phyloP scores from a whole-genome alignment of 1,284 basidiomycete species.

The Uromyces viciae-fabae region DNA sequence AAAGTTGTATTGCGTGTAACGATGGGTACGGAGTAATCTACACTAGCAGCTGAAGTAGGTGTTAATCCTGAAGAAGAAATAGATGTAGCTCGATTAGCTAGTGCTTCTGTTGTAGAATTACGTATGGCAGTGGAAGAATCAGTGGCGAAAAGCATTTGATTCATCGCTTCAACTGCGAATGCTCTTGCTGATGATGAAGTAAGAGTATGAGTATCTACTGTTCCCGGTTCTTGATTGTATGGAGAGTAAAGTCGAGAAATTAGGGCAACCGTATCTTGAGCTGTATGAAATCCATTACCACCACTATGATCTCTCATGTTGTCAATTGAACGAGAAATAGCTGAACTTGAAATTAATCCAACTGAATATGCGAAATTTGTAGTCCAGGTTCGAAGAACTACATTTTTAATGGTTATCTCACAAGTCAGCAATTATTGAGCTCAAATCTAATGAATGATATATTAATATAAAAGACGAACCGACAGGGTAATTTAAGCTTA shows the following conservation, averaged over 20 bases:
- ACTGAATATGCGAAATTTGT: constrained; percentile 47
- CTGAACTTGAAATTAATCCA: constrained; percentile 48
- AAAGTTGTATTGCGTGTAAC: constrained; percentile 34
- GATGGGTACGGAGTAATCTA: constrained; percentile 10
- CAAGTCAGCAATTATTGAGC: constrained; percentile 51
- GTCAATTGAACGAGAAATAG: constrained; percentile 48
- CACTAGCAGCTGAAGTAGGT: neutral
- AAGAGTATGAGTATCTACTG: neutral
- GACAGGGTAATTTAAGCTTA: constrained; percentile 52
- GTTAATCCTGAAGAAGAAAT: neutral
- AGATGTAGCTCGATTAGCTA: neutral
- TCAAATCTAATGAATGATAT: constrained; percentile 46
- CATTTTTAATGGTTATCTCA: constrained; percentile 47
- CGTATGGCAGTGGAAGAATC: neutral
- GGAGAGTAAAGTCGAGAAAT: constrained; percentile 25
- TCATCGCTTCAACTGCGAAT: neutral
- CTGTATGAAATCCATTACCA: constrained; percentile 28
- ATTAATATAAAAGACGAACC: constrained; percentile 50
- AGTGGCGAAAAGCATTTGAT: neutral
- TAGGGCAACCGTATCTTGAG: constrained; percentile 27
- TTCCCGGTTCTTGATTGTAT: constrained; percentile 23
- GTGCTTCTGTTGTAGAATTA: neutral
- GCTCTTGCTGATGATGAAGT: neutral
- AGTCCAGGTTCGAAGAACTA: constrained; percentile 49
- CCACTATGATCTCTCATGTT: constrained; percentile 29